These are phyloP conservation scores for Mastigamoeba balamuthi DNA, from an alignment of 78 protist genomes.

Conservation along the genomic window DNA sequence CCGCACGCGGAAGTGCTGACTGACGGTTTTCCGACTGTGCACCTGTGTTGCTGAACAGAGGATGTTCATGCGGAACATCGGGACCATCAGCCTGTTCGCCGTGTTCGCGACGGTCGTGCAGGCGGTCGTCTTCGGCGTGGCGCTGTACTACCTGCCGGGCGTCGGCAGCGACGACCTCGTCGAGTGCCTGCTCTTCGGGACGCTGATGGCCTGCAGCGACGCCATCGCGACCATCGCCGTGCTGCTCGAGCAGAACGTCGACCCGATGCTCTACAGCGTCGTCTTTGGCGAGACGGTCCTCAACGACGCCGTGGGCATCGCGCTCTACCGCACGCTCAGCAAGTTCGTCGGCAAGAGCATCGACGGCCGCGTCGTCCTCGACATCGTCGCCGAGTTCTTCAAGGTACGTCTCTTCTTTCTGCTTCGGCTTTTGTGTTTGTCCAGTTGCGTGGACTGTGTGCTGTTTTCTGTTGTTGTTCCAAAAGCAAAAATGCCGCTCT, in stretches of 20 bases:
- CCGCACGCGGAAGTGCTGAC: no score
- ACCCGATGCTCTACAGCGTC: constrained; percentile 63
- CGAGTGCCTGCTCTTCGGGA: constrained; percentile 48
- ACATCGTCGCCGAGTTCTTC: no score
- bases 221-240: constrained; percentile 91
- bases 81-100: constrained; percentile 65
- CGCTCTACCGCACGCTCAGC: constrained; percentile 31
- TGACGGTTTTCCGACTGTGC: no score
- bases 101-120: constrained; percentile 80
- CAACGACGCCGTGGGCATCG: constrained; percentile 86
- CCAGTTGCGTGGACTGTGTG: no score
- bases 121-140: constrained; percentile 33
- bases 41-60: background rate
- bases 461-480: no score
- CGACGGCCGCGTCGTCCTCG: no score
- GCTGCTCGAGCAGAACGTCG: constrained; percentile 60
- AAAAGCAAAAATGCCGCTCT: no score
- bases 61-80: constrained; percentile 63
- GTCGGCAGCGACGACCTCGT: background rate
- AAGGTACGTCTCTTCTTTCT: no score
- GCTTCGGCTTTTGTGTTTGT: no score
- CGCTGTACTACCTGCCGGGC: constrained; percentile 1
- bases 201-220: constrained; percentile 79
- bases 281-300: constrained; percentile 86
- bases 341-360: no score